Percentiles rank a stretch among this genome's conserved stretches.
Conservation (phyloP, 148 eudicot species). For the Euryodendron excelsum region DNA sequence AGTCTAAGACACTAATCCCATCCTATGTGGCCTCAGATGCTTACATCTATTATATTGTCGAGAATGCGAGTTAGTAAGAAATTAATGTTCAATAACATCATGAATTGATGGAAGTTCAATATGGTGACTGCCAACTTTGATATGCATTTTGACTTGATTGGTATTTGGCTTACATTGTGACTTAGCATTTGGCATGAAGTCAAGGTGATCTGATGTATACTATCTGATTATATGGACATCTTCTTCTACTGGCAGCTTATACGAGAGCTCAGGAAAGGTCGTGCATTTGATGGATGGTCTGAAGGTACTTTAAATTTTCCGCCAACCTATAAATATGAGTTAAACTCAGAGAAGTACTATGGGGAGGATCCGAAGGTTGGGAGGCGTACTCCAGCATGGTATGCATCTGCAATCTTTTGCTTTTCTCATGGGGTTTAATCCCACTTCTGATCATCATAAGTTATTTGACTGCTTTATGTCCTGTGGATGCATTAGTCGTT, state of each 20-base stretch:
- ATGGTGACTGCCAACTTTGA: not conserved
- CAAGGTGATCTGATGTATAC: not conserved
- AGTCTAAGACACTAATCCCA: not conserved
- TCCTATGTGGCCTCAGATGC: not conserved
- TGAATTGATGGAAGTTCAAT: not conserved
- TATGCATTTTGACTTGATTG: not conserved
- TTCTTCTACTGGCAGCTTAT: constrained; percentile 60
- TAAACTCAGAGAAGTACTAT: constrained; percentile 63
- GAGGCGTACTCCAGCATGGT: constrained; percentile 97
- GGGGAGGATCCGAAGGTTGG: constrained; percentile 84
- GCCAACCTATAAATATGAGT: constrained; percentile 92
- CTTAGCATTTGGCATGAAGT: not conserved
- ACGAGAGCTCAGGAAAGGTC: constrained; percentile 68
- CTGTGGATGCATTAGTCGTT: not conserved
- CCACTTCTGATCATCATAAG: not conserved
- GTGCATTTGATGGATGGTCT: constrained; percentile 90
- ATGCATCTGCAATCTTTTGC: constrained; percentile 22
- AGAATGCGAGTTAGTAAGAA: not conserved
- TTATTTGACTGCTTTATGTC: not conserved
- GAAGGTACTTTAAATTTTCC: constrained; percentile 79
- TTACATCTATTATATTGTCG: not conserved
- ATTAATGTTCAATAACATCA: not conserved
- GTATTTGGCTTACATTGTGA: not conserved
- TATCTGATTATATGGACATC: constrained; percentile 12
- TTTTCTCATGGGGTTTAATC: not conserved